Evolutionary conservation across 1,139 yeast species (phyloP).

Genomic region (Tardiomyces depauwii): DNA sequence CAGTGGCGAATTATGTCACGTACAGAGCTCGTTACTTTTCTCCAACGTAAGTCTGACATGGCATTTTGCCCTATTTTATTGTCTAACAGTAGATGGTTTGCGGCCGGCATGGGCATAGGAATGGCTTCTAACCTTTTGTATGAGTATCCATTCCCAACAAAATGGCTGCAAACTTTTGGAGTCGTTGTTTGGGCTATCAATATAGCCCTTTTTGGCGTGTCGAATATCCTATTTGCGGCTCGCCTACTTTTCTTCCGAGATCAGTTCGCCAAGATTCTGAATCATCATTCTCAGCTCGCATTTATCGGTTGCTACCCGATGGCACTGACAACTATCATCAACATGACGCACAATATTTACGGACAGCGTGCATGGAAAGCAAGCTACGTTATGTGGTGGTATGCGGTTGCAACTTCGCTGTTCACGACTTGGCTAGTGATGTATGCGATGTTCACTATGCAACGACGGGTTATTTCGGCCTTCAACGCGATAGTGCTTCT

Average conservation of each 20-base stretch:
- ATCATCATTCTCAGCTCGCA: conserved; percentile 39
- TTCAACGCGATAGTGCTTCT: conserved; percentile 39
- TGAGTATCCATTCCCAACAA: conserved; percentile 51
- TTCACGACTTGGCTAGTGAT: conserved; percentile 43
- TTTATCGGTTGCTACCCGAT: conserved; percentile 71
- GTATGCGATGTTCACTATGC: conserved; percentile 32
- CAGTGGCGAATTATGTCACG: conserved; percentile 1
- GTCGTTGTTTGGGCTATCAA: conserved; percentile 47
- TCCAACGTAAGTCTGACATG: conserved; percentile 4
- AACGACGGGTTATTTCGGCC: conserved; percentile 25
- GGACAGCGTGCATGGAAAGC: conserved; percentile 13
- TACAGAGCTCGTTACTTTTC: conserved; percentile 6
- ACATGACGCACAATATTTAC: conserved; percentile 34
- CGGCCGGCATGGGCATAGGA: conserved; percentile 78
- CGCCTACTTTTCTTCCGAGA: conserved; percentile 30
- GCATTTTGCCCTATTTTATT: conserved; percentile 19
- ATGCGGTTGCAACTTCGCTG: conserved; percentile 38
- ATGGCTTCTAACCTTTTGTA: conserved; percentile 51
- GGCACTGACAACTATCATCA: conserved; percentile 61
- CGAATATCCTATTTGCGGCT: conserved; percentile 30
- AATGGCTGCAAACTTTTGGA: conserved; percentile 50
- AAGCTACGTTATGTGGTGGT: conserved; percentile 51
- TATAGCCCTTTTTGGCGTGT: conserved; percentile 34
- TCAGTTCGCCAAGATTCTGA: conserved; percentile 28
- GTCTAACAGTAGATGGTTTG: conserved; percentile 39